Evolutionary conservation across 352 stramenopile species (phyloP).

Genomic region (Phytophthora pseudosyringae): DNA sequence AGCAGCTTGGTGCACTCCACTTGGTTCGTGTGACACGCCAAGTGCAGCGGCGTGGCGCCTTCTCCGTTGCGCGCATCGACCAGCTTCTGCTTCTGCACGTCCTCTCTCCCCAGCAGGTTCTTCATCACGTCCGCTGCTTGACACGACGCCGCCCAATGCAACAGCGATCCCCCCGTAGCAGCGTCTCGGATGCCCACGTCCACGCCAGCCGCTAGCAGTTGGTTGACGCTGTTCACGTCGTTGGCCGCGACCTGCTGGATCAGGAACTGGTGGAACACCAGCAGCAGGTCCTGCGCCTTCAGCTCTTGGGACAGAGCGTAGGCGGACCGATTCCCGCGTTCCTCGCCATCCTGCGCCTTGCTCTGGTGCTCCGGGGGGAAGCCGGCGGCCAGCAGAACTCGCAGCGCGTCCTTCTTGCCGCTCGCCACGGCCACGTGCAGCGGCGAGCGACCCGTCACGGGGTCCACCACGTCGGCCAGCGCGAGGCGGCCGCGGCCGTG

Average conservation of each 20-base stretch:
- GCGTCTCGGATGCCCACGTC: constrained; percentile 60
- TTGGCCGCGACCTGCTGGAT: constrained; percentile 85
- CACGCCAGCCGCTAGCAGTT: constrained; percentile 70
- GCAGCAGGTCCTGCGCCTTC: constrained; percentile 63
- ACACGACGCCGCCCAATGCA: constrained; percentile 86
- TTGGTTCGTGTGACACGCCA: constrained; percentile 66
- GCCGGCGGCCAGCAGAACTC: constrained; percentile 76
- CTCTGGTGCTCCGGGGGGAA: constrained; percentile 73
- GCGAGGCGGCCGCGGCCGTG: constrained; percentile 60
- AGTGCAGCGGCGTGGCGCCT: constrained; percentile 78
- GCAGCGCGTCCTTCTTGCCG: constrained; percentile 79
- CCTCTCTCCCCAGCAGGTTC: constrained; percentile 48
- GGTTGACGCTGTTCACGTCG: constrained; percentile 55
- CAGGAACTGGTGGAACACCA: constrained; percentile 89
- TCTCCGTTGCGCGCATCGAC: constrained; percentile 69
- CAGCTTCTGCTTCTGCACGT: constrained; percentile 44
- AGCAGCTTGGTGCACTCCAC: constrained; percentile 64
- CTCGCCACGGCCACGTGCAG: constrained; percentile 78
- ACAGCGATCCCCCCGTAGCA: constrained; percentile 60
- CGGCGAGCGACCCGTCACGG: constrained; percentile 65
- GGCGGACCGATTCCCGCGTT: constrained; percentile 45
- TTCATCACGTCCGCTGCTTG: constrained; percentile 62
- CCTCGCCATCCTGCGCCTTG: constrained; percentile 8
- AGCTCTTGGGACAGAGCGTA: constrained; percentile 73
- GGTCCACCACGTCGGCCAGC: constrained; percentile 63